A percentile compares a stretch with the other conserved stretches of the same genome.
Conservation (phyloP, 1,139 yeast genomes). For the Suhomyces maxii region DNA sequence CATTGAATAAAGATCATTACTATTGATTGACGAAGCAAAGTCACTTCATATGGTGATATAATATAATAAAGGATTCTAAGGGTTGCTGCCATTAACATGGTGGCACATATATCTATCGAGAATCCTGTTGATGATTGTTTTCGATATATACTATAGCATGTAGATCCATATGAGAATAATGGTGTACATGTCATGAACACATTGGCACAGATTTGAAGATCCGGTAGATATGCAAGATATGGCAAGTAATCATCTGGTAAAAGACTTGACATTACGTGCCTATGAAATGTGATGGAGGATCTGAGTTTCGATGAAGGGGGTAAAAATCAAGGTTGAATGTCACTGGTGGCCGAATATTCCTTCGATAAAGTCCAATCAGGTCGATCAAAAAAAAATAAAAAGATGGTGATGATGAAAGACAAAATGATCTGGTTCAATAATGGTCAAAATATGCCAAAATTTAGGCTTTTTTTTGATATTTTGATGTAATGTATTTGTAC, state of each 20-base stretch:
- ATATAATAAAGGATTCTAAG: constrained; percentile 74
- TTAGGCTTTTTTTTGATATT: no score
- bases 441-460: no score
- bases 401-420: no score
- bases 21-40: constrained; percentile 72
- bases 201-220: constrained; percentile 42
- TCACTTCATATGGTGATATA: constrained; percentile 75
- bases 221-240: constrained; percentile 45
- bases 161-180: constrained; percentile 80
- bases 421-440: no score
- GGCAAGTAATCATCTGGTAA: constrained; percentile 26
- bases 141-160: constrained; percentile 66
- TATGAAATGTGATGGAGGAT: no score
- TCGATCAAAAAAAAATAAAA: no score
- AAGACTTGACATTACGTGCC: constrained; percentile 8
- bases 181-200: constrained; percentile 70
- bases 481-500: no score
- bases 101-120: constrained; percentile 85
- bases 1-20: constrained; percentile 78
- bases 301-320: no score
- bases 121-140: constrained; percentile 73
- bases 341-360: no score
- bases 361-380: no score
- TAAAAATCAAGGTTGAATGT: no score
- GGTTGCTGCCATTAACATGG: constrained; percentile 79